Percentiles rank a stretch among this genome's conserved stretches.
Evolutionary conservation across 768 basidiomycete genomes (phyloP).

Genomic region (Lyophyllum atratum): DNA sequence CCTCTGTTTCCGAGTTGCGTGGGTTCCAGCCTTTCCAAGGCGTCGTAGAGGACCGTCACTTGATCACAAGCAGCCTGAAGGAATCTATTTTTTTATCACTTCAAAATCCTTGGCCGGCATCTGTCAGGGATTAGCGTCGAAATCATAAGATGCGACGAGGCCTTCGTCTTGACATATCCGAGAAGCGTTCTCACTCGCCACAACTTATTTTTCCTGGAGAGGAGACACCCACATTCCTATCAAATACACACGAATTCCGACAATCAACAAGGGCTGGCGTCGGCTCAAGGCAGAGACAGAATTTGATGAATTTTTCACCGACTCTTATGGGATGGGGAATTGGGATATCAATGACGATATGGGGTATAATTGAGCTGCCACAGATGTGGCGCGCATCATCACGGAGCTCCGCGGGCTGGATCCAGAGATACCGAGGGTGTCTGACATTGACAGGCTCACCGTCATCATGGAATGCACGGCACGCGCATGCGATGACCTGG

Average conservation of each 20-base stretch:
- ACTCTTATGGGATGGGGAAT: background rate
- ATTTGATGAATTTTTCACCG: background rate
- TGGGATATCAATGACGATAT: background rate
- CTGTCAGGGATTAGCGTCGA: background rate
- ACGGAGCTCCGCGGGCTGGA: background rate
- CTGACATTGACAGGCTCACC: background rate
- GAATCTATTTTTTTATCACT: background rate
- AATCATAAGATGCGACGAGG: background rate
- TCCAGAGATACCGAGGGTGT: background rate
- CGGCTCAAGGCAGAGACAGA: background rate
- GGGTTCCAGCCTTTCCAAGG: background rate
- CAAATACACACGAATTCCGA: background rate
- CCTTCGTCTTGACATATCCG: background rate
- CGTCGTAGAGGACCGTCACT: background rate
- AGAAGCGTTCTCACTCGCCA: background rate
- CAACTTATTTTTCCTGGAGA: background rate
- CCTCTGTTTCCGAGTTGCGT: background rate
- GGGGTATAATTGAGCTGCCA: background rate
- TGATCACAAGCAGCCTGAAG: background rate
- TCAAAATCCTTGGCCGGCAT: background rate
- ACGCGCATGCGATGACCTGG: background rate
- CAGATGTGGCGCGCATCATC: background rate
- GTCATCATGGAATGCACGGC: background rate
- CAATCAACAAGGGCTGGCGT: background rate
- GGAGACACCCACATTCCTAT: background rate